Evolutionary conservation across 1,284 basidiomycete species (phyloP), one percentile per base, ranked within the genome.

Genomic region (Irpex sp.): DNA sequence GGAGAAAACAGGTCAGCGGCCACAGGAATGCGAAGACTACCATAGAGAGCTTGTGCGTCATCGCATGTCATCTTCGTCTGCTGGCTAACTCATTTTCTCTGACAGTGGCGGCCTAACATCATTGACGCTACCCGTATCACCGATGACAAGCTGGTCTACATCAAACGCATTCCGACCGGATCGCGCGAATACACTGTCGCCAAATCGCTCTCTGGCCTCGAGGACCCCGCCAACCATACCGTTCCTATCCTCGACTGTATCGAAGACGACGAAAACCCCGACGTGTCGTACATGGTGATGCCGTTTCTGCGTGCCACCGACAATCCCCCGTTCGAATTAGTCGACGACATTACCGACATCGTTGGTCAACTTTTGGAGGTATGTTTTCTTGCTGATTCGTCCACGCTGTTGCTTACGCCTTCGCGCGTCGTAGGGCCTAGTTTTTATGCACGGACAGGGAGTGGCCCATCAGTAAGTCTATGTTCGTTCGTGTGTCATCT

Each of bases 361-460:
- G 62, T 72, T 38, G 19, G 57, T 3, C 73, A 74, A 57, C 64
- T 76, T 2, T 74, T 80, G 19, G 73, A 80, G 70, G 79, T 79
- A 58, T 13, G 60, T 57, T 13, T 15, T 44, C 15, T 44, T n/a
- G 51, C 1, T 36, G n/a, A n/a, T n/a, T n/a, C n/a, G n/a, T n/a
- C n/a, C n/a, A n/a, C n/a, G n/a, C n/a, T n/a, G n/a, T n/a, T n/a
- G n/a, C n/a, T n/a, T n/a, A n/a, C n/a, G n/a, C n/a, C n/a, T n/a
- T n/a, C n/a, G n/a, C n/a, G n/a, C n/a, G n/a, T n/a, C n/a, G 11
- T 5, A 81, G 78, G 78, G 78, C 4, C 57, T 81, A 0, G 68
- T 70, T 59, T 81, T 76, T 58, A 72, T 81, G 67, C 80, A 81
- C 63, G 31, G 72, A 4, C 68, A 76, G 19, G 64, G 73, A 47